Percentiles rank a stretch among this genome's conserved stretches.
phyloP scores from a whole-genome alignment of 257 asterid species.

The Solanum pinnatisectum region DNA sequence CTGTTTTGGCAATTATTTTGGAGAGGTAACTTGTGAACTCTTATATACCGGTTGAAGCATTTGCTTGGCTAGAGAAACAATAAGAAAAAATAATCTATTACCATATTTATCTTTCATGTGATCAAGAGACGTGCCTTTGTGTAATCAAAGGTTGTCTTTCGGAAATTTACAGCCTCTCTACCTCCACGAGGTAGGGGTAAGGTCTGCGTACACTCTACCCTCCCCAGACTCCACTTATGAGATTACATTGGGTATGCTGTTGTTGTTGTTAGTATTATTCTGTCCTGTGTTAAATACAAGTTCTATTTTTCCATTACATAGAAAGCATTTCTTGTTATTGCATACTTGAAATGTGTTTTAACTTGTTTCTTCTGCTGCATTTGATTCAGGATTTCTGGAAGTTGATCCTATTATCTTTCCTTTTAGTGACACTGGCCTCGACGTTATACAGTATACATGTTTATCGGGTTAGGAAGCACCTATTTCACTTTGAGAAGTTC shows the following conservation, averaged over 20 bases:
- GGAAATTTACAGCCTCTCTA: background rate
- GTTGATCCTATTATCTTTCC: conserved; percentile 48
- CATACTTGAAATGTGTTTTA: background rate
- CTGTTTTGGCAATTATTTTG: background rate
- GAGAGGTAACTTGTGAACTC: background rate
- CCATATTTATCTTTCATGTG: background rate
- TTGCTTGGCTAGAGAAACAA: background rate
- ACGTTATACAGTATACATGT: conserved; percentile 46
- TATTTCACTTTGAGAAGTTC: conserved; percentile 54
- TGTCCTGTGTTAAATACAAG: background rate
- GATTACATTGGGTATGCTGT: background rate
- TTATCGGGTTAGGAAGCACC: conserved; percentile 52
- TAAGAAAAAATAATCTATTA: background rate
- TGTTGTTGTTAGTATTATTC: background rate
- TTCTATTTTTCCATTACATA: background rate
- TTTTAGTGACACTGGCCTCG: conserved; percentile 52
- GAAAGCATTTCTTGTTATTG: background rate
- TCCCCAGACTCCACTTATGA: background rate
- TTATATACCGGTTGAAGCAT: background rate
- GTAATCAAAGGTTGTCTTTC: background rate
- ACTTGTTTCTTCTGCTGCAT: background rate
- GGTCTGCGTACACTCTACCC: background rate
- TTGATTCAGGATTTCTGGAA: conserved; percentile 67
- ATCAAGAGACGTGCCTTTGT: background rate
- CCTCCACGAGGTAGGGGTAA: background rate